Conservation (phyloP, 495 filamentous ascomycete species). For the Talaromyces trachyspermus region DNA sequence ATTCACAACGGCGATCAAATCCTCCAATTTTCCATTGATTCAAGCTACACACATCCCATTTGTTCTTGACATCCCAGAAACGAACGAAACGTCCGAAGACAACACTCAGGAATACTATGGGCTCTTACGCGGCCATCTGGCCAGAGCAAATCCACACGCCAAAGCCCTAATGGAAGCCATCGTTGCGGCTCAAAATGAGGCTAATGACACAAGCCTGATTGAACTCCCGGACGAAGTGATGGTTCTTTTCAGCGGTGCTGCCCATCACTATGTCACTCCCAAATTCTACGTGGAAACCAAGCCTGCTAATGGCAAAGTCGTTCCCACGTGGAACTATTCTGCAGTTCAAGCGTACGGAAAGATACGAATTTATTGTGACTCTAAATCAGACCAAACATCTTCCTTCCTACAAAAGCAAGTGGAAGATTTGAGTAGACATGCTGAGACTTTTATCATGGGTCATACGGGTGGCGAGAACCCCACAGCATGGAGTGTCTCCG, state of each 20-base stretch:
- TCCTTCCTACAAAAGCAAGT: conserved; percentile 39
- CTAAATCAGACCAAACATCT: conserved; percentile 24
- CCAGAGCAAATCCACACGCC: conserved; percentile 42
- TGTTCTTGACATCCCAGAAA: conserved; percentile 36
- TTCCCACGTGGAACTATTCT: conserved; percentile 56
- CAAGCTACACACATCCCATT: conserved; percentile 51
- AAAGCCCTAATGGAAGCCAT: conserved; percentile 37
- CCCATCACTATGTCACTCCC: conserved; percentile 42
- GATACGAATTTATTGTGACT: conserved; percentile 38
- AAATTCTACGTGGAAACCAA: conserved; percentile 48
- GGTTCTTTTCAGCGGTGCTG: conserved; percentile 36
- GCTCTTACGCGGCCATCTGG: conserved; percentile 42
- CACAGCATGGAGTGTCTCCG: conserved; percentile 36
- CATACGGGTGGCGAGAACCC: conserved; percentile 28
- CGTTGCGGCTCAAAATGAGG: conserved; percentile 14
- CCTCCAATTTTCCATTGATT: conserved; percentile 32
- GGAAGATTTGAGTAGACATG: conserved; percentile 34
- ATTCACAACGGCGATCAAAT: conserved; percentile 46
- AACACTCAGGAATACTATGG: conserved; percentile 9
- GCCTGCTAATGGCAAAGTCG: conserved; percentile 47
- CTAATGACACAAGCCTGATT: conserved; percentile 7
- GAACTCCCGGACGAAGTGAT: conserved; percentile 32
- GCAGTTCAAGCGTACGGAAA: conserved; percentile 50
- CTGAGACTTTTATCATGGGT: conserved; percentile 42
- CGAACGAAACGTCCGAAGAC: conserved; percentile 14